phyloP scores from a whole-genome alignment of 1,284 basidiomycete genomes.

The Ganoderma sinense region DNA sequence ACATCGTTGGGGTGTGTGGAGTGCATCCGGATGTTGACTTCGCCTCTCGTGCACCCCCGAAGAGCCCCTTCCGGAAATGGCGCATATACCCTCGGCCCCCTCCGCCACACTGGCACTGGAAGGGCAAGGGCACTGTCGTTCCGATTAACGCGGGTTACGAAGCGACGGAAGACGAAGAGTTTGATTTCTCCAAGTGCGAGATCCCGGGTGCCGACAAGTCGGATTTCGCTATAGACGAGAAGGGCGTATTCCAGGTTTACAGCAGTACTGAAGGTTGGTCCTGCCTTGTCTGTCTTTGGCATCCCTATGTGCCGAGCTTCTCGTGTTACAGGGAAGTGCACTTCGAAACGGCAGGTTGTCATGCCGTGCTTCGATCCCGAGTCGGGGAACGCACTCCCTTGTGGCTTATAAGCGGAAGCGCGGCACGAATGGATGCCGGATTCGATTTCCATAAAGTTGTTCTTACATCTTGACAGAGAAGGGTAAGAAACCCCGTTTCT shows the following conservation, averaged over 20 bases:
- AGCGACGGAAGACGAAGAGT: constrained; percentile 56
- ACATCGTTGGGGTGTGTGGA: constrained; percentile 70
- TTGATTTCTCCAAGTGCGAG: constrained; percentile 71
- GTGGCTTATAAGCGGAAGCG: neutral
- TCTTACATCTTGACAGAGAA: neutral
- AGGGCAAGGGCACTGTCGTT: constrained; percentile 58
- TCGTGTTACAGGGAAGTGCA: neutral
- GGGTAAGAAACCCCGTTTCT: constrained; percentile 69
- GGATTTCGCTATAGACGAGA: constrained; percentile 81
- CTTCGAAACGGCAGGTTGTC: neutral
- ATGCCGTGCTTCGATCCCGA: neutral
- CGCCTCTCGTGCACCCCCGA: constrained; percentile 26
- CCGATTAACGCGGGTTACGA: constrained; percentile 49
- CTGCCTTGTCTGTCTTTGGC: neutral
- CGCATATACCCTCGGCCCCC: constrained; percentile 91
- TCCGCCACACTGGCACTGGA: constrained; percentile 93
- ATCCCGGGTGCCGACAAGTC: constrained; percentile 69
- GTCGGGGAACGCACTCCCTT: neutral
- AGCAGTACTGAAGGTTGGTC: constrained; percentile 48
- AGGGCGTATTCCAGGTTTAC: constrained; percentile 90
- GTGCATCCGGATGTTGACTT: constrained; percentile 67
- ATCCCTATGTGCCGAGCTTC: neutral
- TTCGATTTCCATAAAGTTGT: neutral
- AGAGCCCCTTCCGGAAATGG: constrained; percentile 68
- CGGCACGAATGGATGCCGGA: neutral